These are phyloP conservation scores for Lotmaria passim DNA, from an alignment of 208 protist genomes.

Conservation along the genomic window DNA sequence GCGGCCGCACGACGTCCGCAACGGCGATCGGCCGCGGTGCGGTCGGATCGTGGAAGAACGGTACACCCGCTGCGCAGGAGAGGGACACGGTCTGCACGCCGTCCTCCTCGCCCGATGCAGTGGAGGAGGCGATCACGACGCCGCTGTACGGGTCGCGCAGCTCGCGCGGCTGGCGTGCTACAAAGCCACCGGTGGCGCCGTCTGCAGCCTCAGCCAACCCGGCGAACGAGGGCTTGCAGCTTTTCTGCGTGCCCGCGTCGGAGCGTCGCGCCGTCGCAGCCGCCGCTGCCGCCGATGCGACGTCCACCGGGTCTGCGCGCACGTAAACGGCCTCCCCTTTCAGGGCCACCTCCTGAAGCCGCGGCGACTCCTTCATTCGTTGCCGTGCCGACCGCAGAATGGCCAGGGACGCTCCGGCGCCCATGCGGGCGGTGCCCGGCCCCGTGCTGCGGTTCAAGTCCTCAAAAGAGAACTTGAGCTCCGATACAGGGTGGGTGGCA, in stretches of 20 bases:
- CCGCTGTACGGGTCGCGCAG: conserved; percentile 29
- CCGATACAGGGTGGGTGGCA: background rate
- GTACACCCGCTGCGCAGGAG: conserved; percentile 20
- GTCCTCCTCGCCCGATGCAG: background rate
- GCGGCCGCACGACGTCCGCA: conserved; percentile 8
- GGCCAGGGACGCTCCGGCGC: conserved; percentile 6
- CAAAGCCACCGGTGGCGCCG: background rate
- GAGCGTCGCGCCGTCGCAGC: too few species aligned
- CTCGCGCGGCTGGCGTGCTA: background rate
- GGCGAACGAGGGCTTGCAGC: background rate
- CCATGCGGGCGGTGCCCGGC: conserved; percentile 12
- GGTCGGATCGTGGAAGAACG: conserved; percentile 36
- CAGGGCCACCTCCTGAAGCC: conserved; percentile 21
- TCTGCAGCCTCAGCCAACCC: background rate
- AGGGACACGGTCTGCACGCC: conserved; percentile 1
- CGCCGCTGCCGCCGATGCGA: background rate
- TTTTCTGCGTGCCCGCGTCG: background rate
- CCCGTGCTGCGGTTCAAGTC: conserved; percentile 18
- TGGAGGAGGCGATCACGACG: conserved; percentile 14
- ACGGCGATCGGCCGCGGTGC: conserved; percentile 15
- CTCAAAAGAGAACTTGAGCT: conserved; percentile 25
- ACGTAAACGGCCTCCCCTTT: conserved; percentile 30
- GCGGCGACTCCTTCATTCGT: conserved; percentile 14
- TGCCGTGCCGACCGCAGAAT: conserved; percentile 28
- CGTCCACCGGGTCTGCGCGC: conserved; percentile 17